These are phyloP conservation scores for Thalassiosira ordinaria DNA, from an alignment of 352 stramenopile genomes.

Conservation along the genomic window DNA sequence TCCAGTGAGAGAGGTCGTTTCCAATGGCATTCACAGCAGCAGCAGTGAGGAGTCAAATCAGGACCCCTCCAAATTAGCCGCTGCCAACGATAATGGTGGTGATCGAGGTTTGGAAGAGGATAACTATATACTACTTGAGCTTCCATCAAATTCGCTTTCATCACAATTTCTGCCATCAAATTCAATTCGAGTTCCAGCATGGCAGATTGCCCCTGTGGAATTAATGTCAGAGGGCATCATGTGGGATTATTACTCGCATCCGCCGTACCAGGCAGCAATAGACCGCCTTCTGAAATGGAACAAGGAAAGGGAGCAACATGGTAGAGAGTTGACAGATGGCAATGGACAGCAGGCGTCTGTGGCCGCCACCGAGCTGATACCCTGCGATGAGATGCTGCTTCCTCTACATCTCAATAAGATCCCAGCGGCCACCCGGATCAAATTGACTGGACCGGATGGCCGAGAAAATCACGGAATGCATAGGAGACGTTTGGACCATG, in stretches of 20 bases:
- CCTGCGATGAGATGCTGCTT: not conserved
- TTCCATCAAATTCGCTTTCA: no score
- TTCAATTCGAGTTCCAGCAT: conserved; percentile 16
- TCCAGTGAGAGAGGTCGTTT: conserved; percentile 4
- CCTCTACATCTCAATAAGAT: not conserved
- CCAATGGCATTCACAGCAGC: conserved; percentile 30
- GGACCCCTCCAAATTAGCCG: no score
- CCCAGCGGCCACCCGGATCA: no score
- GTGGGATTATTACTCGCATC: conserved; percentile 30
- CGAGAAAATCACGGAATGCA: no score
- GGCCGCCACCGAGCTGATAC: conserved; percentile 4
- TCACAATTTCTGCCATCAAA: no score
- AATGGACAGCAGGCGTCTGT: not conserved
- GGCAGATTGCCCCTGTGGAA: conserved; percentile 17
- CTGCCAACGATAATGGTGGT: no score
- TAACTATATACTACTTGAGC: no score
- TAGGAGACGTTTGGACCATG: no score
- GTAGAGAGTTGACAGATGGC: no score
- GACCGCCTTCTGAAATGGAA: conserved; percentile 17
- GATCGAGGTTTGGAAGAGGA: not conserved
- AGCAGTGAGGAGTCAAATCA: no score
- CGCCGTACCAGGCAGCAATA: conserved; percentile 9
- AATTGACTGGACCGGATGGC: no score
- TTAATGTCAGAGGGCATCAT: conserved; percentile 24
- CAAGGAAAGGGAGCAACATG: not conserved